Evolutionary conservation across 441 rosid species (phyloP).

Genomic region (Biscutella laevigata): DNA sequence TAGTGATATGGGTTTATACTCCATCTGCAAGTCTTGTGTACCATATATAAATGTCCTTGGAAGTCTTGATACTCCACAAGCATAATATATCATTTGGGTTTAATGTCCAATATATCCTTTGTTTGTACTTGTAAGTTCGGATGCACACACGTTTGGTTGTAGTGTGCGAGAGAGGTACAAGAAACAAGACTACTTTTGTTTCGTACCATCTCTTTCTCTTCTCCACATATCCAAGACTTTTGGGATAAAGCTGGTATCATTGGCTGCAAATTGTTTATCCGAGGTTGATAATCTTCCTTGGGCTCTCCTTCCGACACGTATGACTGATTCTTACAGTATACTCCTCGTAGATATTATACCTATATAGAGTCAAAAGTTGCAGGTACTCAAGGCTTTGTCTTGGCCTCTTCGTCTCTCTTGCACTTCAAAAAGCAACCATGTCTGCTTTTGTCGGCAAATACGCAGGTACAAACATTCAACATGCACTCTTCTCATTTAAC

Average conservation of each 20-base stretch:
- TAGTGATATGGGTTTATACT: conserved; percentile 7
- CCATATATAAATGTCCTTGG: conserved; percentile 14
- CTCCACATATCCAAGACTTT: conserved; percentile 31
- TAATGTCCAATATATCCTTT: conserved; percentile 11
- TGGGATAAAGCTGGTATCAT: conserved; percentile 23
- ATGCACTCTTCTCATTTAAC: neutral
- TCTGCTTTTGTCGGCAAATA: conserved; percentile 83
- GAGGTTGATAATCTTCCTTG: conserved; percentile 41
- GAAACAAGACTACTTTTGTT: conserved; percentile 19
- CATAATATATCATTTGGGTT: conserved; percentile 6
- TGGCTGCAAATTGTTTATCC: conserved; percentile 54
- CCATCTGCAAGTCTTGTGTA: neutral
- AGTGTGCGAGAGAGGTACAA: conserved; percentile 21
- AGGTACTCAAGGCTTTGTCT: conserved; percentile 34
- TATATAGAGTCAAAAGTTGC: conserved; percentile 30
- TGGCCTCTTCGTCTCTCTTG: conserved; percentile 20
- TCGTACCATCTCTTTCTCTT: conserved; percentile 22
- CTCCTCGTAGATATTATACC: conserved; percentile 28
- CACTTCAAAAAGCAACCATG: conserved; percentile 36
- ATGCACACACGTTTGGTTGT: conserved; percentile 15
- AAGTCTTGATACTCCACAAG: conserved; percentile 1
- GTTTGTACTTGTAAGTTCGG: conserved; percentile 12
- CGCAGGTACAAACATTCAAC: conserved; percentile 40
- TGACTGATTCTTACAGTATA: conserved; percentile 30
- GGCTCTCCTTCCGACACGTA: conserved; percentile 56